Conservation (phyloP, 2,329 filamentous ascomycete genomes). For the Pleoardoris graminearum region DNA sequence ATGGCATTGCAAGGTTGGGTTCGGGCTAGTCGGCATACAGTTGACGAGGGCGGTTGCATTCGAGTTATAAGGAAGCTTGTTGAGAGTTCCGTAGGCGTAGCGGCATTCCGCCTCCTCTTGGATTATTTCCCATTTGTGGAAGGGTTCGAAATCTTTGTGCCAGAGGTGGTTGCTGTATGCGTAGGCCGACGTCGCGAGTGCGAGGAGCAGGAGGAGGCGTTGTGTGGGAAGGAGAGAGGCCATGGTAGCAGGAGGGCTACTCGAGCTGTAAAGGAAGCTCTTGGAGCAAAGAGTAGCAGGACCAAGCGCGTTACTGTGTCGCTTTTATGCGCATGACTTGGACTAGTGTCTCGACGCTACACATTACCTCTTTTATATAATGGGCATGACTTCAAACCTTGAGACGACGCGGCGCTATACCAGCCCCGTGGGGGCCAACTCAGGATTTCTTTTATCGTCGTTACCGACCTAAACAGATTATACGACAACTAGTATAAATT, state of each 20-base stretch:
- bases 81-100: background rate
- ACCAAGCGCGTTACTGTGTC: background rate
- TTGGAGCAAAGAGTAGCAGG: too few relatives aligned
- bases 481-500: too few relatives aligned
- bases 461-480: too few relatives aligned
- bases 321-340: background rate
- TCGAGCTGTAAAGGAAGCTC: too few relatives aligned
- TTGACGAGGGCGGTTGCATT: background rate
- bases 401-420: background rate
- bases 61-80: background rate
- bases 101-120: background rate
- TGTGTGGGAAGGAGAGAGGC: background rate
- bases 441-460: too few relatives aligned
- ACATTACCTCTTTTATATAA: too few relatives aligned
- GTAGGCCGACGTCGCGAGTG: background rate
- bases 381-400: background rate
- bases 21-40: background rate
- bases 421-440: too few relatives aligned
- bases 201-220: background rate
- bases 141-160: background rate
- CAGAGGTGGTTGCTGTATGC: background rate
- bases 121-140: constrained; percentile 1
- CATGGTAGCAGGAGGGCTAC: background rate
- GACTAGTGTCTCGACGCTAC: background rate
- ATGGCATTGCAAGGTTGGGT: background rate